These are phyloP conservation scores for Euphorbia celastroides DNA, from an alignment of 441 rosid genomes.

Conservation along the genomic window DNA sequence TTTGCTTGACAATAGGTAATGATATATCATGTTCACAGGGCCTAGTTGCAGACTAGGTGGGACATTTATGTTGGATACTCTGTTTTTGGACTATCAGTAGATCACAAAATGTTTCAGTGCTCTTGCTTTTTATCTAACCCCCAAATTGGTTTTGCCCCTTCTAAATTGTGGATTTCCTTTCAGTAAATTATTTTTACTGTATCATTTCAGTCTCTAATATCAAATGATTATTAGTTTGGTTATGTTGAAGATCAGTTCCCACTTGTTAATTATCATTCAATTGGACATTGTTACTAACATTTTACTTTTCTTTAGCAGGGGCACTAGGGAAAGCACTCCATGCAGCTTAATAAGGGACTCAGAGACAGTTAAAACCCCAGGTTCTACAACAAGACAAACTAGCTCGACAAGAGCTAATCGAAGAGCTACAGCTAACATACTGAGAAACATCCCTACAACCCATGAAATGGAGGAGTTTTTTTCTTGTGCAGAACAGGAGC, in stretches of 20 bases:
- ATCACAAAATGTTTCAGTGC: constrained; percentile 25
- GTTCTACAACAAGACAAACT: constrained; percentile 51
- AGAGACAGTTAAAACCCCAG: constrained; percentile 48
- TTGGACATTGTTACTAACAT: not conserved
- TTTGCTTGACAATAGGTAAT: constrained; percentile 21
- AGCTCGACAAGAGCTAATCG: constrained; percentile 32
- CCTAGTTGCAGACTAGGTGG: constrained; percentile 29
- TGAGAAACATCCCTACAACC: constrained; percentile 47
- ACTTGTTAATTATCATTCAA: not conserved
- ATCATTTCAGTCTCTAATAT: not conserved
- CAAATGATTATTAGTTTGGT: not conserved
- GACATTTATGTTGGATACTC: constrained; percentile 32
- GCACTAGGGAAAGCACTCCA: constrained; percentile 88
- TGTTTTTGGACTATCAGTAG: constrained; percentile 25
- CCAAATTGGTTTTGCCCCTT: constrained; percentile 14
- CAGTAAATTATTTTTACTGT: not conserved
- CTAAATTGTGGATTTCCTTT: constrained; percentile 17
- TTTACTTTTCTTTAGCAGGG: constrained; percentile 34
- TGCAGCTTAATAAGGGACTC: constrained; percentile 68
- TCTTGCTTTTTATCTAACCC: constrained; percentile 15
- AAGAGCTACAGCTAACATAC: constrained; percentile 24
- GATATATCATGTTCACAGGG: constrained; percentile 48
- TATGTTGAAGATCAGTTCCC: not conserved
- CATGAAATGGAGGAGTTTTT: constrained; percentile 80
- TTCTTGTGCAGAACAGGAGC: constrained; percentile 63